Conservation (phyloP, 257 asterid species). For the Ophiorrhiza pumila region DNA sequence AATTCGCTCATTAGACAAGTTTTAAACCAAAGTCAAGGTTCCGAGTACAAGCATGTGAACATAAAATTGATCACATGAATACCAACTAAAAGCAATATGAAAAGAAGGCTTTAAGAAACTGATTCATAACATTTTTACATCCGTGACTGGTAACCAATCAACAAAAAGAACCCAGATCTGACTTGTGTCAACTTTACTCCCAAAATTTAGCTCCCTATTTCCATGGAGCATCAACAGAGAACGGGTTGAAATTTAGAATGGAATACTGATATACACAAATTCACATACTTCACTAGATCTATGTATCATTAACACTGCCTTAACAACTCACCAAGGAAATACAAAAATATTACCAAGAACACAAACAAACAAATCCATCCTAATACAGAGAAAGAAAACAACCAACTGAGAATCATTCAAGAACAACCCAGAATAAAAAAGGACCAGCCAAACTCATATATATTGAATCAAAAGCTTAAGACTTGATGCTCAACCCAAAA, state of each 20-base stretch:
- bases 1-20: not conserved
- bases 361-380: not conserved
- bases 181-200: not conserved
- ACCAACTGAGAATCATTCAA: not conserved
- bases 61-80: conserved; percentile 31
- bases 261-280: conserved; percentile 3
- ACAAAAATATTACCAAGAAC: not conserved
- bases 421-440: not conserved
- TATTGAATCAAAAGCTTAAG: conserved; percentile 12
- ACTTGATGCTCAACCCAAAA: conserved; percentile 4
- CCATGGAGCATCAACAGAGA: conserved; percentile 16
- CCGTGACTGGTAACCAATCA: conserved; percentile 14
- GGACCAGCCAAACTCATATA: conserved; percentile 1
- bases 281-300: conserved; percentile 26
- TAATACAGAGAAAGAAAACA: not conserved
- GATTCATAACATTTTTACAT: conserved; percentile 10
- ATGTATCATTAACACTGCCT: not conserved
- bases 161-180: conserved; percentile 19
- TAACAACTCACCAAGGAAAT: not conserved
- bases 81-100: conserved; percentile 12
- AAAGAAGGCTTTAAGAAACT: conserved; percentile 13
- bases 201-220: not conserved
- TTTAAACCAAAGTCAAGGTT: not conserved
- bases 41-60: conserved; percentile 12
- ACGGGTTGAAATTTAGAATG: conserved; percentile 1